phyloP scores from a whole-genome alignment of 768 basidiomycete species.

The Termitomyces sp. region DNA sequence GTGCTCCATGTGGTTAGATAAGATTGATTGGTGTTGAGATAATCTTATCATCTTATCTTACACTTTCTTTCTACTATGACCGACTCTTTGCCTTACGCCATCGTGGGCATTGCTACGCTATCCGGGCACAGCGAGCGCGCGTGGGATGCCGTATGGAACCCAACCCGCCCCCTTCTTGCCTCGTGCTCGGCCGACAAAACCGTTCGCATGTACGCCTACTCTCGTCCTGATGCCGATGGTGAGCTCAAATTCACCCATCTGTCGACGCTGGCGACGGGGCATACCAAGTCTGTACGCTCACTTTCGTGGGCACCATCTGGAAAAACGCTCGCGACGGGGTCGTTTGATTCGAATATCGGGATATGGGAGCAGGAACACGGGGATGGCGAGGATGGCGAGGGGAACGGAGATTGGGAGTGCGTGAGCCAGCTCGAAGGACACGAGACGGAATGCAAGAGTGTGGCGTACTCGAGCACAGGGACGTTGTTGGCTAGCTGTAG shows the following conservation, averaged over 20 bases:
- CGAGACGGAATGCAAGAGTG: slow-evolving; percentile 94
- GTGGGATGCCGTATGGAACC: slow-evolving; percentile 91
- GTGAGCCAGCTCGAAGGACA: slow-evolving; percentile 86
- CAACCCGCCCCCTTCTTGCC: slow-evolving; percentile 71
- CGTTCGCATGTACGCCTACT: slow-evolving; percentile 78
- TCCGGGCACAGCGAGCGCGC: slow-evolving; percentile 78
- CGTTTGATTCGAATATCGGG: slow-evolving; percentile 89
- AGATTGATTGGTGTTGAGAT: background rate
- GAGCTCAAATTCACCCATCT: slow-evolving; percentile 43
- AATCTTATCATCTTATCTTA: slow-evolving; percentile 6
- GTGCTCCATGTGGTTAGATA: too few species aligned
- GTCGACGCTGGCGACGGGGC: slow-evolving; percentile 74
- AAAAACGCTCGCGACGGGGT: slow-evolving; percentile 80
- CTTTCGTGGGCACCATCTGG: slow-evolving; percentile 91
- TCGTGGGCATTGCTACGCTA: slow-evolving; percentile 28
- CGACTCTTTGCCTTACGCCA: slow-evolving; percentile 16
- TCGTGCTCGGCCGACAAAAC: slow-evolving; percentile 95
- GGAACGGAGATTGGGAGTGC: slow-evolving; percentile 77
- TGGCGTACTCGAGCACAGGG: slow-evolving; percentile 75
- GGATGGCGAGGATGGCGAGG: slow-evolving; percentile 28
- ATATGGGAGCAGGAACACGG: slow-evolving; percentile 76
- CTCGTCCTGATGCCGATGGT: slow-evolving; percentile 3
- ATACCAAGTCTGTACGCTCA: slow-evolving; percentile 81
- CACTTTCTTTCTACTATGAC: background rate
- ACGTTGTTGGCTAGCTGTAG: slow-evolving; percentile 89